Evolutionary conservation across 306 rosid species (phyloP).

Genomic region (Acmispon strigosus): DNA sequence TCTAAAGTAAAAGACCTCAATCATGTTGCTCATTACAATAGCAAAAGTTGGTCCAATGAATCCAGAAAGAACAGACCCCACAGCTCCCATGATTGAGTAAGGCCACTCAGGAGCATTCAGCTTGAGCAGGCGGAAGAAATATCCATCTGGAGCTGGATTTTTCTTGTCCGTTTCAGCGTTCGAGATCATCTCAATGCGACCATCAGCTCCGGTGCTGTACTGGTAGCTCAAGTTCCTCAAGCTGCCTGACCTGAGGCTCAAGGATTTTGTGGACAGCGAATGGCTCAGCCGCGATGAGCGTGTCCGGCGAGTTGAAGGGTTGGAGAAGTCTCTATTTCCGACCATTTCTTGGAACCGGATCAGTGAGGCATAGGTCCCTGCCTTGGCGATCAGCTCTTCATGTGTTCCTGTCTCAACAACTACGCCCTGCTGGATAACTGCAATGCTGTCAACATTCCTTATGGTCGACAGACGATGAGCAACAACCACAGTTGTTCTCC

Average conservation of each 20-base stretch:
- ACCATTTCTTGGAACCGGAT: slow-evolving; percentile 98
- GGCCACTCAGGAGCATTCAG: slow-evolving; percentile 99
- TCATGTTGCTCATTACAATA: slow-evolving; percentile 97
- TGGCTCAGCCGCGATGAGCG: slow-evolving; percentile 89
- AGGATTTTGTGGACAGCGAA: slow-evolving; percentile 83
- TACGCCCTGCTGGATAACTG: slow-evolving; percentile 91
- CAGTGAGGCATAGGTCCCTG: slow-evolving; percentile 78
- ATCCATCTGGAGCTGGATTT: slow-evolving; percentile 83
- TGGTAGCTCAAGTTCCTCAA: slow-evolving; percentile 85
- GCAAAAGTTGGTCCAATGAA: slow-evolving; percentile 97
- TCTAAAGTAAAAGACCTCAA: slow-evolving; percentile 81
- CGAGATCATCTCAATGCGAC: slow-evolving; percentile 94
- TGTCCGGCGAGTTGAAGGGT: slow-evolving; percentile 78
- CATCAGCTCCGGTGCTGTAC: slow-evolving; percentile 94
- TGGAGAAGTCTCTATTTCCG: slow-evolving; percentile 71
- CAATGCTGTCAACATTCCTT: slow-evolving; percentile 81
- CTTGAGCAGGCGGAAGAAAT: slow-evolving; percentile 72
- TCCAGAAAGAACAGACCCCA: slow-evolving; percentile 89
- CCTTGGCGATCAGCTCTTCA: slow-evolving; percentile 75
- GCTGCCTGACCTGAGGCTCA: slow-evolving; percentile 91
- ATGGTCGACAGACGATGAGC: slow-evolving; percentile 94
- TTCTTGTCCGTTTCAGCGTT: slow-evolving; percentile 86
- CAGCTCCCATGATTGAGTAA: slow-evolving; percentile 93
- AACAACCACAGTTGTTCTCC: slow-evolving; percentile 88
- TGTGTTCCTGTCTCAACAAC: slow-evolving; percentile 98